Evolutionary conservation across 1,139 yeast genomes (phyloP), one percentile per base, ranked within the genome.

Genomic region (Blastobotrys raffinosifermentans): DNA sequence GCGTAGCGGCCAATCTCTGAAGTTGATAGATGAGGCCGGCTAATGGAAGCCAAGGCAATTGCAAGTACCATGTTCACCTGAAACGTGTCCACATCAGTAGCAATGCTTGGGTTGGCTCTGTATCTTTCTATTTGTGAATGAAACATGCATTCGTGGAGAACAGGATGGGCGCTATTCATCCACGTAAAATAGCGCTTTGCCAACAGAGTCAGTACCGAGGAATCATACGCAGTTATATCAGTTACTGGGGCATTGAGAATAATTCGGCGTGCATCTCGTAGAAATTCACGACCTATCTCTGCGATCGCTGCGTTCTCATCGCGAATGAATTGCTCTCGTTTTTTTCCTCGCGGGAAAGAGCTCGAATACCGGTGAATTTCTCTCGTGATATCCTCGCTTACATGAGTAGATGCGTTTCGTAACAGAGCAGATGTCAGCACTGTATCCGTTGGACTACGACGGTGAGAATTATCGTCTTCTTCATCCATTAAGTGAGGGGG

Each of bases 91-190:
- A 29, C 13, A 10, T 10, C 6, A 5, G 32, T 17, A 5, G 21
- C 21, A n/a, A n/a, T n/a, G 6, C 17, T 14, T 14, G 30, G 30
- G 4, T 11, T 19, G 15, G 5, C 8, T 5, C 17, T 6, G n/a
- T 19, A 26, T n/a, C n/a, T 15, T 8, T 29, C 22, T 4, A 29
- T 20, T 22, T 29, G 32, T 6, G 15, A 8, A 8, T 29, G 32
- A 14, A 29, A 29, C 5, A 18, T 15, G 19, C 20, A 29, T 14
- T 29, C 32, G 13, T 29, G 32, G 4, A 29, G 32, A 10, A 29
- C 32, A 8, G 32, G 32, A 18, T 29, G 21, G 19, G 32, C 21
- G 15, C 32, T 29, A 13, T 29, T 29, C 32, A 29, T 29, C 32
- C 32, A 29, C 18, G 32, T 29, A 18, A 29, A 29, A 14, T 29